Conservation (phyloP, 192 early-diverging fungal genomes). For the Coemansia sp. region DNA sequence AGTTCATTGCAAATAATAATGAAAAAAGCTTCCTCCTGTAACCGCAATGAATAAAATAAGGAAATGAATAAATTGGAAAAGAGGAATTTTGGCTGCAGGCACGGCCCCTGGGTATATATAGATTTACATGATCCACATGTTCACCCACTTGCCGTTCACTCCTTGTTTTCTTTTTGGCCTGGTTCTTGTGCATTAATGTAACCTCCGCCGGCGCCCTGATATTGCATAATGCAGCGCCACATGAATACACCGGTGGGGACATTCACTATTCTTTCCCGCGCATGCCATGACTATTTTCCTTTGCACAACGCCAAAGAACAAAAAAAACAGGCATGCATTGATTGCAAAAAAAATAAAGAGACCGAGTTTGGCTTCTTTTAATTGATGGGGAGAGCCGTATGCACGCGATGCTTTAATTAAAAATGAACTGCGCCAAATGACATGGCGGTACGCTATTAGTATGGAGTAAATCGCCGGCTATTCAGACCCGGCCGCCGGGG, state of each 20-base stretch:
- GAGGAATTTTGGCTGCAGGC: not conserved
- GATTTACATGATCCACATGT: not conserved
- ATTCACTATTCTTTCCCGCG: not conserved
- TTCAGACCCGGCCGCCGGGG: slow-evolving; percentile 3
- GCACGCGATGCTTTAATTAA: slow-evolving; percentile 1
- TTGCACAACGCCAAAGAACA: too few relatives aligned
- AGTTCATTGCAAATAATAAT: slow-evolving; percentile 10
- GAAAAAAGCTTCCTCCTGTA: not conserved
- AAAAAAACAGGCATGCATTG: not conserved
- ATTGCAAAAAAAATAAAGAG: not conserved
- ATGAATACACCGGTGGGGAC: not conserved
- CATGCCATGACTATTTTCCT: not conserved
- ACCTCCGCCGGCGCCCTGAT: not conserved
- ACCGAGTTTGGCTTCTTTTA: not conserved
- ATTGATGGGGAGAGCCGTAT: not conserved
- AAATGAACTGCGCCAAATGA: not conserved
- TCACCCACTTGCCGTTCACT: not conserved
- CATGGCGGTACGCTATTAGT: slow-evolving; percentile 2
- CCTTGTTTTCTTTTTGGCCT: not conserved
- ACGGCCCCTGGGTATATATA: not conserved
- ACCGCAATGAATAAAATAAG: not conserved
- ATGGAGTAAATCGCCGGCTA: slow-evolving; percentile 31
- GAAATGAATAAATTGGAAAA: not conserved
- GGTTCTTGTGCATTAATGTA: not conserved
- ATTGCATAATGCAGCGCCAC: not conserved